phyloP scores from a whole-genome alignment of 2,329 filamentous ascomycete species.

The Paraphaeosphaeria minitans region DNA sequence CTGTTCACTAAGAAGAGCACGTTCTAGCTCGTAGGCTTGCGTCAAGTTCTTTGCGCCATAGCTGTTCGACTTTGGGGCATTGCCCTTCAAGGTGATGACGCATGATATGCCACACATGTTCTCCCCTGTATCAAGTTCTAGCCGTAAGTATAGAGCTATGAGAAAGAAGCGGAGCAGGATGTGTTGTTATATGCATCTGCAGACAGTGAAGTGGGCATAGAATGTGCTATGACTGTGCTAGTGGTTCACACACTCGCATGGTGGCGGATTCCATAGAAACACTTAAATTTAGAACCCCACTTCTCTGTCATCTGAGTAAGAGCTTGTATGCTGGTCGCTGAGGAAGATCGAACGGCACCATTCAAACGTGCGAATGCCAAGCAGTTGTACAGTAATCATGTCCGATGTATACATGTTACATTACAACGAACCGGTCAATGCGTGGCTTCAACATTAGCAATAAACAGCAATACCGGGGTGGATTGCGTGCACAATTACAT shows the following conservation, averaged over 20 bases:
- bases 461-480: not conserved
- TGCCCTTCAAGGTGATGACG: not conserved
- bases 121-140: not conserved
- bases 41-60: not conserved
- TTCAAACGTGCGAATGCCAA: not conserved
- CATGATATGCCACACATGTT: slow-evolving; percentile 6
- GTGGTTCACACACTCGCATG: too few relatives aligned
- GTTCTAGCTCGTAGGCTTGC: not conserved
- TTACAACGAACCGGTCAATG: not conserved
- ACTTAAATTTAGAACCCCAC: too few relatives aligned
- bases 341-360: not conserved
- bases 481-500: not conserved
- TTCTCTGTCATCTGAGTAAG: slow-evolving; percentile 2
- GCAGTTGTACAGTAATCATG: not conserved
- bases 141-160: not conserved
- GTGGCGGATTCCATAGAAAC: too few relatives aligned
- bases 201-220: not conserved
- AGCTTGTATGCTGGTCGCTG: not conserved
- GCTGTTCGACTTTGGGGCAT: not conserved
- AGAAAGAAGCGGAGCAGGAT: not conserved
- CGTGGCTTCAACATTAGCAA: not conserved
- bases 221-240: not conserved
- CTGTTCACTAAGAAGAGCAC: not conserved
- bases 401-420: not conserved
- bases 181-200: not conserved